Base-by-base conservation (phyloP, 257 asterid genomes). In the Rauvolfia tetraphylla region DNA sequence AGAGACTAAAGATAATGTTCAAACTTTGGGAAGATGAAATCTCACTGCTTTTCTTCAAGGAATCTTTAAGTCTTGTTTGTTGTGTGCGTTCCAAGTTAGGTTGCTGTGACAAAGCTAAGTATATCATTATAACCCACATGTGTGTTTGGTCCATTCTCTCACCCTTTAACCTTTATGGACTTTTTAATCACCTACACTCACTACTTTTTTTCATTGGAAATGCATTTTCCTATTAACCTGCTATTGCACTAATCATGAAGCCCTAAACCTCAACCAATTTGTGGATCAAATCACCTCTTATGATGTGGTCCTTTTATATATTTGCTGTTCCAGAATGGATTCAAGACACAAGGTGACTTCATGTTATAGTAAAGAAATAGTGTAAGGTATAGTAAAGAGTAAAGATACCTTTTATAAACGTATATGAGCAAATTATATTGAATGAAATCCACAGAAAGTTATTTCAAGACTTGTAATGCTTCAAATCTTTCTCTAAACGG, bases 111-210 rank as follows among this genome's bases (percentile, higher is more conserved):
- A 70, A 79, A 74, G 82, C 76, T 54, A 77, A 80, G 83, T 20
- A 80, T 76, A 80, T 78, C 83, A 86, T 82, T 63, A 76, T 68
- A 78, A 73, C 74, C 83, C 88, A 80, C 90, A 83, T 86, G 87
- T 41, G 44, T 82, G 84, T 81, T 82, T 77, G 84, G 73, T 68
- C 81, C 76, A 68, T 68, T 66, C 70, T 81, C 81, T 80, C 71
- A 76, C 63, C 61, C 51, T 70, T 79, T 44, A 73, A 63, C 62
- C 44, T 79, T 38, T 51, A 25, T 39, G 38, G 42, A 67, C 44
- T 76, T 73, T 59, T 73, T 33, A 17, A 57, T 80, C 59, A 71
- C 71, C 72, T 25, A 39, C 48, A 23, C 62, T 78, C 68, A 22
- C 75, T 15, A 72, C 80, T 74, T 79, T 41, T 38, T 41, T 18